Base-by-base conservation (phyloP, 2,329 filamentous ascomycete genomes). In the Trichophaea hybrida region DNA sequence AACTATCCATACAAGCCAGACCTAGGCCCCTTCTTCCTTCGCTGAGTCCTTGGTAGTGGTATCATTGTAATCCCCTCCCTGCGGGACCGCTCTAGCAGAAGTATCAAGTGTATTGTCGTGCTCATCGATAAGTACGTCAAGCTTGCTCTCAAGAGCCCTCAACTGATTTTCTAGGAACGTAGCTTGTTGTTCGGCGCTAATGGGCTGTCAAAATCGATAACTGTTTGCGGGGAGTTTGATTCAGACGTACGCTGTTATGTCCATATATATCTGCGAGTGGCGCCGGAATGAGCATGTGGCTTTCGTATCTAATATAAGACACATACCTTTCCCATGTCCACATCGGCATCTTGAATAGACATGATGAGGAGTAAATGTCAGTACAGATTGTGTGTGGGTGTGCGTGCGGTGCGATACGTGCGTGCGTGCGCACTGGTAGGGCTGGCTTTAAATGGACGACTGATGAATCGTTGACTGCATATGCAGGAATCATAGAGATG, bases 181-280 rank as follows among this genome's bases (percentile, higher is more conserved):
- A 17, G 61, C 62, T 32, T 58, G 61, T 48, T 57, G 59, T 38
- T 66, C 64, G 43, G 64, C 64, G 57, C 64, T 66, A 5, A 6
- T n/a, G 33, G 55, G 64, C 51, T 64, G 63, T 51, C 24, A 54
- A 51, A 35, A 58, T 34, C 12, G 32, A 35, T 53, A 7, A 4
- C 10, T 32, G 34, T 13, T 51, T 33, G 13, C 4, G 6, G 7
- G 8, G 37, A 31, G 38, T 43, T 43, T 43, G 38, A 15, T 43
- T 43, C 2, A 10, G 38, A 17, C 31, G 56, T 64, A 65, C 63
- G 64, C 62, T 38, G 58, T 32, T 33, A 65, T 44, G 32, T 64
- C 61, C n/a, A 53, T 57, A 46, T 64, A 65, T 32, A 59, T 57
- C 63, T 65, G 57, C 38, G 38, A 43, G 10, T 43, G 10, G n/a